Conservation (phyloP, 352 stramenopile genomes). For the Phytophthora nicotianae region DNA sequence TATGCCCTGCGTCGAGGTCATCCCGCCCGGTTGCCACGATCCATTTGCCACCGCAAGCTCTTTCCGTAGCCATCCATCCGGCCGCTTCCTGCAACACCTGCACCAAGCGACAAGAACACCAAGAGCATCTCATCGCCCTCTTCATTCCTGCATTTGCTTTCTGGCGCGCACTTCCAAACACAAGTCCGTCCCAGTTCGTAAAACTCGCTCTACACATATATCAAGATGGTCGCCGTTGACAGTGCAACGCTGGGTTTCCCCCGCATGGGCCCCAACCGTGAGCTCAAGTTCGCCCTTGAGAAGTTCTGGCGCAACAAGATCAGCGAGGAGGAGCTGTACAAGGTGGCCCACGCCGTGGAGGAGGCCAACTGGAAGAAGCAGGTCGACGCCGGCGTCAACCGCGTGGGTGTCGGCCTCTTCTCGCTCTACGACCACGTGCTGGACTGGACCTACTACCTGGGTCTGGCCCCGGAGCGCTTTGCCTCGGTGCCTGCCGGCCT, state of each 20-base stretch:
- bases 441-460: slow-evolving; percentile 87
- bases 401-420: slow-evolving; percentile 88
- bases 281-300: slow-evolving; percentile 95
- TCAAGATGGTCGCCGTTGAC: slow-evolving; percentile 58
- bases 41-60: slow-evolving; percentile 3
- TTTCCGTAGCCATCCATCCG: slow-evolving; percentile 12
- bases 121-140: neutral
- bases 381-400: slow-evolving; percentile 70
- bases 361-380: slow-evolving; percentile 89
- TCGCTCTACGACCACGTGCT: slow-evolving; percentile 94
- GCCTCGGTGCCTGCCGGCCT: slow-evolving; percentile 59
- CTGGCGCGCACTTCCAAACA: slow-evolving; percentile 41
- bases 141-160: slow-evolving; percentile 73
- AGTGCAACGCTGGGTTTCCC: slow-evolving; percentile 90
- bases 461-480: slow-evolving; percentile 81
- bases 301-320: slow-evolving; percentile 92
- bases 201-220: slow-evolving; percentile 30
- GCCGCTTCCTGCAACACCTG: neutral
- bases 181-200: slow-evolving; percentile 28
- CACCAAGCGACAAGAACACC: neutral
- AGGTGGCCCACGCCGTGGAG: slow-evolving; percentile 77
- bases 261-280: slow-evolving; percentile 92
- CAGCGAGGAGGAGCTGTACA: slow-evolving; percentile 79
- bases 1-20: slow-evolving; percentile 32
- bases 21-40: slow-evolving; percentile 35